phyloP scores from a whole-genome alignment of 768 basidiomycete genomes.

The Mycena crocata region DNA sequence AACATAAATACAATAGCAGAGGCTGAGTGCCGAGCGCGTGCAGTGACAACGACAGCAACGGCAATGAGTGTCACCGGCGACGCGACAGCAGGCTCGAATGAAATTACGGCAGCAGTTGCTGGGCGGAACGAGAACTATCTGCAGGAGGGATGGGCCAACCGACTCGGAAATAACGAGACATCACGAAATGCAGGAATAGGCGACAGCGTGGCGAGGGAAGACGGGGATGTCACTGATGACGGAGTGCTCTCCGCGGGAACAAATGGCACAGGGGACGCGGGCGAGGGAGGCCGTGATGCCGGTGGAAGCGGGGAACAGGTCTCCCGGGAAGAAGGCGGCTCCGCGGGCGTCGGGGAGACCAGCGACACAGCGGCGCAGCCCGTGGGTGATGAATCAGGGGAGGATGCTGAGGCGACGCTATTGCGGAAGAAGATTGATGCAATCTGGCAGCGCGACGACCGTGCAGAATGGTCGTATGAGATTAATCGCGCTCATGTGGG shows the following conservation, averaged over 20 bases:
- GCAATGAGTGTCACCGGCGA: no score
- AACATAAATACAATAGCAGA: not conserved
- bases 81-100: not conserved
- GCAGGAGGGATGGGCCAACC: not conserved
- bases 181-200: not conserved
- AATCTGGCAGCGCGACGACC: not conserved
- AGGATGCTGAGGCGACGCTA: not conserved
- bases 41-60: not conserved
- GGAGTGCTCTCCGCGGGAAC: no score
- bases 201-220: not conserved
- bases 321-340: not conserved
- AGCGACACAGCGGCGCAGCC: not conserved
- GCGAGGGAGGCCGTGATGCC: no score
- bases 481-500: not conserved
- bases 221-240: no score
- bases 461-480: not conserved
- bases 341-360: not conserved
- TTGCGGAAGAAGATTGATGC: not conserved
- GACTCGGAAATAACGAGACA: no score
- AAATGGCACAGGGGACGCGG: no score
- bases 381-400: not conserved
- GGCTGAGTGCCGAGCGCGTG: constrained; percentile 3
- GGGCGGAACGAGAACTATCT: not conserved
- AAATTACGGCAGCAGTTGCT: not conserved
- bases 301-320: not conserved